These are phyloP conservation scores for Cinchona pubescens DNA, from an alignment of 257 asterid species.

Conservation along the genomic window DNA sequence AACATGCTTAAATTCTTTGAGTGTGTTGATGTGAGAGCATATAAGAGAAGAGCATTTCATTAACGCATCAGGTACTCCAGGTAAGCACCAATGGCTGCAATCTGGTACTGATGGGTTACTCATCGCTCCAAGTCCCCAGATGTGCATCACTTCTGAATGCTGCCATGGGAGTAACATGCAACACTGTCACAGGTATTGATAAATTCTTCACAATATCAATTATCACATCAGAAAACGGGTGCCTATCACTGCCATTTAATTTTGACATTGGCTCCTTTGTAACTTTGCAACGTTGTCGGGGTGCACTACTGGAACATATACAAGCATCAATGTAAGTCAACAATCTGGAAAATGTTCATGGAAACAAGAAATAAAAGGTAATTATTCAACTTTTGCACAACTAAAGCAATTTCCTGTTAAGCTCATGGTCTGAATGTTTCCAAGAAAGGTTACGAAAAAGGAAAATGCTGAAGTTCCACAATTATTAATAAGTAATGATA, in stretches of 20 bases:
- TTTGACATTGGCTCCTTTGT: conserved; percentile 49
- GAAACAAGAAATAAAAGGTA: not conserved
- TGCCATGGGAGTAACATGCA: conserved; percentile 78
- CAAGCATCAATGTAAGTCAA: conserved; percentile 15
- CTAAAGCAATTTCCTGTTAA: not conserved
- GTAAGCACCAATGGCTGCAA: conserved; percentile 97
- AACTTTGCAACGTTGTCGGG: conserved; percentile 63
- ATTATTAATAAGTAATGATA: not conserved
- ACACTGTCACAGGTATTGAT: conserved; percentile 47
- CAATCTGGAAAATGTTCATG: not conserved
- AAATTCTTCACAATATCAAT: conserved; percentile 38
- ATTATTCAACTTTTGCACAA: not conserved
- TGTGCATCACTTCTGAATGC: conserved; percentile 73
- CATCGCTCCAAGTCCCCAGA: conserved; percentile 69
- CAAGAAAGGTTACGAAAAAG: not conserved
- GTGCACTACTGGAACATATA: conserved; percentile 39
- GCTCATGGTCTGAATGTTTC: not conserved
- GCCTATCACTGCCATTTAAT: conserved; percentile 42
- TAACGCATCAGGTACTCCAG: conserved; percentile 89
- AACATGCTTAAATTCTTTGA: conserved; percentile 18
- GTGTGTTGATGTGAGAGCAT: conserved; percentile 32
- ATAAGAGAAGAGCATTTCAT: conserved; percentile 60
- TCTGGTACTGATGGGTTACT: conserved; percentile 75
- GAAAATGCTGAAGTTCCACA: not conserved
- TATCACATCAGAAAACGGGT: conserved; percentile 56